These are phyloP conservation scores for Cutaneotrichosporon sp. DNA, from an alignment of 1,284 basidiomycete genomes.

Conservation along the genomic window DNA sequence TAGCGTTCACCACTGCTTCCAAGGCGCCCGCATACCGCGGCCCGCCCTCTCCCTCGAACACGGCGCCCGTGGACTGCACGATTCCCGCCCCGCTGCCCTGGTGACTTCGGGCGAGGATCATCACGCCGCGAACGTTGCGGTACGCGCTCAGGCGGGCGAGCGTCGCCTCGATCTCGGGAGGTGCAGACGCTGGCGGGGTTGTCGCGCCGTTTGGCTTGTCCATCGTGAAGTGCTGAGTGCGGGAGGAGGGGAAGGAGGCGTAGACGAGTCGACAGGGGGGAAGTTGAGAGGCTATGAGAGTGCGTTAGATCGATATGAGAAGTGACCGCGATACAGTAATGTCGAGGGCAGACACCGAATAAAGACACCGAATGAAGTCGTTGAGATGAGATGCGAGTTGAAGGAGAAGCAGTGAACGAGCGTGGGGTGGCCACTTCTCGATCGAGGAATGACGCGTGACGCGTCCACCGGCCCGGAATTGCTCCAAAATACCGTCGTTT, in stretches of 20 bases:
- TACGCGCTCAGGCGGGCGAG: constrained; percentile 70
- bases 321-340: too few relatives aligned
- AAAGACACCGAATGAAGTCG: too few relatives aligned
- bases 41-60: constrained; percentile 83
- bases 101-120: constrained; percentile 65
- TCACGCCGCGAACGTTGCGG: constrained; percentile 78
- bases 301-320: too few relatives aligned
- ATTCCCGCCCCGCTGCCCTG: constrained; percentile 50
- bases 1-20: constrained; percentile 70
- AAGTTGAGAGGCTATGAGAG: too few relatives aligned
- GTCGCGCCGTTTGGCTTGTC: not conserved
- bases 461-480: too few relatives aligned
- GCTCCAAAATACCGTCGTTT: too few relatives aligned
- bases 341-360: too few relatives aligned
- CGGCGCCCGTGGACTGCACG: constrained; percentile 72
- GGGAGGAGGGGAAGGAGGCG: not conserved
- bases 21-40: constrained; percentile 70
- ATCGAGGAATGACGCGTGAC: too few relatives aligned
- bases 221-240: not conserved
- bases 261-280: too few relatives aligned
- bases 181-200: constrained; percentile 41
- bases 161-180: constrained; percentile 71
- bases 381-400: too few relatives aligned
- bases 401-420: too few relatives aligned
- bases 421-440: too few relatives aligned